Conservation (phyloP, 441 rosid genomes). For the Populus hybrid region DNA sequence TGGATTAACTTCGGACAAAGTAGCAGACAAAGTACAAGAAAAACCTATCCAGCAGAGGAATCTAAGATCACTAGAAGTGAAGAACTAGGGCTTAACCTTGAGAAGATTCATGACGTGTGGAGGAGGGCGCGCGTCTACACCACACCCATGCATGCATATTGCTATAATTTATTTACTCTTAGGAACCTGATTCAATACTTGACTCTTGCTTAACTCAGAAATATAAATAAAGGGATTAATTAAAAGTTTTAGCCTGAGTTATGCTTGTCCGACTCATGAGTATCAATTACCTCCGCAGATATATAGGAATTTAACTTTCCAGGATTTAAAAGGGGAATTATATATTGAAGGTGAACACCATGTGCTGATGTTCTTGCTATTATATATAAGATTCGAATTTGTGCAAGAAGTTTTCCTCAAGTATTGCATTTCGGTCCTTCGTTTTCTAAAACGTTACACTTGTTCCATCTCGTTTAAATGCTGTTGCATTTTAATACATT, state of each 20-base stretch:
- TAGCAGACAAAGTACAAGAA: neutral
- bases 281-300: neutral
- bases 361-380: neutral
- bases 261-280: constrained; percentile 6
- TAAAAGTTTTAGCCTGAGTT: neutral
- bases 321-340: neutral
- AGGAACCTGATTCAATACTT: no score
- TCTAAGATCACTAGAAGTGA: neutral
- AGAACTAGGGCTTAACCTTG: neutral
- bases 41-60: neutral
- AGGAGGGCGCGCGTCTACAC: no score
- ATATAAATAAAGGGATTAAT: no score
- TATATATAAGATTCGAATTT: neutral
- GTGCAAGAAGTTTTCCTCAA: constrained; percentile 4
- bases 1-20: neutral
- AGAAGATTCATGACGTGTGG: neutral
- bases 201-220: neutral
- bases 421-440: neutral
- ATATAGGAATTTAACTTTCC: constrained; percentile 18
- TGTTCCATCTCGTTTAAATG: no score
- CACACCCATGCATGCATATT: neutral
- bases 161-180: neutral
- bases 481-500: no score
- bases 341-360: constrained; percentile 13
- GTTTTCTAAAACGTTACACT: no score